phyloP scores from a whole-genome alignment of 2,329 filamentous ascomycete genomes.

The Macroventuria anomochaeta region DNA sequence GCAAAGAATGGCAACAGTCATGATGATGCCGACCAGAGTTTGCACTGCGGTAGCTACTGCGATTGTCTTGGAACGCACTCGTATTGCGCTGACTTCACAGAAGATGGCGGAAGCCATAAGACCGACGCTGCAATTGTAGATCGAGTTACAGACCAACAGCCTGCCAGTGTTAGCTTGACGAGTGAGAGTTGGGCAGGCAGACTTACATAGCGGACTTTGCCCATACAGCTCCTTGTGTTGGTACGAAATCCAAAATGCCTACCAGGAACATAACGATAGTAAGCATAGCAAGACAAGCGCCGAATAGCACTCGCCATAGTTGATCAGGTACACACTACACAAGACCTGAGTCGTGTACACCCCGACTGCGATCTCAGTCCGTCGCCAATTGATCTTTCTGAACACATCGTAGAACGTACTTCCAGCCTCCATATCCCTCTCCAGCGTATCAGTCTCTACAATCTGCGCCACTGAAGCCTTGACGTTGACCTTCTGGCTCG shows the following conservation, averaged over 20 bases:
- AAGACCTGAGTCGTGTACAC: conserved; percentile 53
- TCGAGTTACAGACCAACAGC: conserved; percentile 51
- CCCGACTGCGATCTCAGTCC: conserved; percentile 71
- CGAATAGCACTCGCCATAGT: conserved; percentile 68
- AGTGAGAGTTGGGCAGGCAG: neutral
- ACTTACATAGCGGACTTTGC: conserved; percentile 45
- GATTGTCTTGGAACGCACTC: conserved; percentile 75
- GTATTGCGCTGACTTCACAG: conserved; percentile 76
- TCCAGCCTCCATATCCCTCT: conserved; percentile 48
- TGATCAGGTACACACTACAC: conserved; percentile 49
- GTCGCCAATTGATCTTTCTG: conserved; percentile 73
- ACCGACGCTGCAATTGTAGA: conserved; percentile 83
- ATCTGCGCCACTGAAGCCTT: conserved; percentile 66
- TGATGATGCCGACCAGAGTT: conserved; percentile 43
- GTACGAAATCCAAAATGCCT: conserved; percentile 74
- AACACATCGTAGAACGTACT: conserved; percentile 63
- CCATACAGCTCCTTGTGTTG: conserved; percentile 44
- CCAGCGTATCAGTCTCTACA: conserved; percentile 68
- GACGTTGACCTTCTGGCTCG: conserved; percentile 51
- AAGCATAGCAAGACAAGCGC: conserved; percentile 61
- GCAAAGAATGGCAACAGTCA: conserved; percentile 47
- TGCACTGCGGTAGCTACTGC: conserved; percentile 67
- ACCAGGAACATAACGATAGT: conserved; percentile 75
- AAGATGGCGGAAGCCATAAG: conserved; percentile 88
- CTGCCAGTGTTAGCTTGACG: conserved; percentile 1